Evolutionary conservation across 2,329 filamentous ascomycete species (phyloP).

Genomic region (Hypoxylon sp.): DNA sequence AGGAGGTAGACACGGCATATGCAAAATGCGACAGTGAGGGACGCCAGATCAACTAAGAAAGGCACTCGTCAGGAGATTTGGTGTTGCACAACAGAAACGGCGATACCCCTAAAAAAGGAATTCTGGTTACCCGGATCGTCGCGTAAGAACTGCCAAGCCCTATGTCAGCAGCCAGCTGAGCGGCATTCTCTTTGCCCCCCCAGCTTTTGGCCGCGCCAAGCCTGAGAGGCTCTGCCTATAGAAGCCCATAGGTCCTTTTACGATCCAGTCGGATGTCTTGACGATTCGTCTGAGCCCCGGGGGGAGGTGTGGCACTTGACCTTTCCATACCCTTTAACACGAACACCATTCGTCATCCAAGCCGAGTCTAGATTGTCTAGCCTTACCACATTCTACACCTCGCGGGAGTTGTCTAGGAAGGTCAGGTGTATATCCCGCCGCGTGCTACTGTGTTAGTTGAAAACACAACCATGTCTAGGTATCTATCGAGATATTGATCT

Average conservation of each 20-base stretch:
- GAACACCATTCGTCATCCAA: conserved; percentile 17
- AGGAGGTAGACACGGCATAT: conserved; percentile 35
- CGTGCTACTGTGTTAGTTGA: background rate
- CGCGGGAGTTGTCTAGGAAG: background rate
- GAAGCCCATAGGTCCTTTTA: conserved; percentile 29
- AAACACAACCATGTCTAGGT: too few relatives aligned
- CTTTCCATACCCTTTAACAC: conserved; percentile 10
- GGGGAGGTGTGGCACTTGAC: conserved; percentile 28
- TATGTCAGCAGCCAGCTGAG: conserved; percentile 30
- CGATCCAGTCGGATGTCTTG: conserved; percentile 44
- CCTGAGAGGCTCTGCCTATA: conserved; percentile 33
- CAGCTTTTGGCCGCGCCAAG: conserved; percentile 30
- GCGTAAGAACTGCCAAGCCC: conserved; percentile 30
- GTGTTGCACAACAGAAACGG: conserved; percentile 37
- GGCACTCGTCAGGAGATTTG: conserved; percentile 23
- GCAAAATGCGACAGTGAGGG: conserved; percentile 29
- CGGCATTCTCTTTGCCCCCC: conserved; percentile 11
- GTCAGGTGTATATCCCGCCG: conserved; percentile 16
- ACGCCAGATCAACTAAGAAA: conserved; percentile 32
- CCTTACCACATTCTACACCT: conserved; percentile 32
- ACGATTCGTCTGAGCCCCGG: conserved; percentile 35
- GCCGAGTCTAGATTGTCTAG: conserved; percentile 25
- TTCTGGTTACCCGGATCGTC: conserved; percentile 11
- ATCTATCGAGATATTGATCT: too few relatives aligned
- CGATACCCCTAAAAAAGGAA: conserved; percentile 2